Evolutionary conservation across 306 rosid genomes (phyloP), one percentile per base, ranked within the genome.

Genomic region (Carpinus fangiana): DNA sequence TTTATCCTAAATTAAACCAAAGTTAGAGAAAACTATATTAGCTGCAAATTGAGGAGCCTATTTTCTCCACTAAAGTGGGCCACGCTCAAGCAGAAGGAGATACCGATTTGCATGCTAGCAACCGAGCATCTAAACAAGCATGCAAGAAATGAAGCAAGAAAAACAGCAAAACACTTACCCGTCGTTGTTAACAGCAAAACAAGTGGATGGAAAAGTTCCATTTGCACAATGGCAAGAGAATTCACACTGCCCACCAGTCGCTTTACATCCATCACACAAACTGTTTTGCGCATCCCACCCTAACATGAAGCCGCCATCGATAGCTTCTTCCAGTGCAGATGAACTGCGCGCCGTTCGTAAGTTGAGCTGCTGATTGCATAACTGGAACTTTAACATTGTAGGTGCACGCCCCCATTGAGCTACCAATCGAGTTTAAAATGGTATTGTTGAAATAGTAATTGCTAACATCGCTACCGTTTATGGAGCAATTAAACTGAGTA

Each of bases 141-240:
- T 2, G 10, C 2, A 38, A 14, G 14, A 34, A 17, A 66, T 0
- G 6, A 17, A 36, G 11, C 4, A 59, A 70, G 3, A 78, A 55
- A 12, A 11, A 28, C 41, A 66, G 18, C 7, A 17, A 45, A 55
- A 41, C 65, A 53, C 84, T 65, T 61, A 87, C 91, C 73, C 65
- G 93, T 28, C 13, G 45, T 0, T 62, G 0, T 14, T 12, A 47
- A 77, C 53, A n/a, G n/a, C n/a, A n/a, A 41, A 60, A 78, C 94
- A 85, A 3, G 28, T 59, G 23, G 78, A 77, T 47, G 76, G 59
- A 56, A 23, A 76, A 53, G 86, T 62, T 41, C 92, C 90, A 28
- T 72, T 79, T 60, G 28, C 60, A 61, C 93, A 87, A 47, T 76
- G 81, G 78, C 98, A 93, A 64, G 84, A 3, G 79, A 93, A 90